Conservation (phyloP, 1,284 basidiomycete genomes). For the Cutaneotrichosporon sp. region DNA sequence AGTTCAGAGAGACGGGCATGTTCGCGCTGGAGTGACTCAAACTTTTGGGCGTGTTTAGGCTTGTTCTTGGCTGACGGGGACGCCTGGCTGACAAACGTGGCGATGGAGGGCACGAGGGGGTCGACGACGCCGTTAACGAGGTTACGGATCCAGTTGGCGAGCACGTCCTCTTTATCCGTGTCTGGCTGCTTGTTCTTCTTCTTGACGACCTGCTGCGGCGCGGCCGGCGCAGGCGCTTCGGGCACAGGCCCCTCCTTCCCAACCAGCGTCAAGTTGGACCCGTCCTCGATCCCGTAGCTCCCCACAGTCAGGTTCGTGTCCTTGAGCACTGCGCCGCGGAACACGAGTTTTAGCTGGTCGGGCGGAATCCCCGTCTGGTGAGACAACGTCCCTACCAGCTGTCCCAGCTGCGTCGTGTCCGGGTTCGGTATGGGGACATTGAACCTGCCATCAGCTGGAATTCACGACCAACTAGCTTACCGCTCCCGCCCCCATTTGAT, state of each 20-base stretch:
- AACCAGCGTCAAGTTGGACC: slow-evolving; percentile 40
- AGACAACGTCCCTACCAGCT: slow-evolving; percentile 42
- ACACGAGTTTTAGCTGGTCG: slow-evolving; percentile 44
- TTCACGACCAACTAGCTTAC: neutral
- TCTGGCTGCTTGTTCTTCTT: slow-evolving; percentile 46
- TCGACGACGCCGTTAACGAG: slow-evolving; percentile 31
- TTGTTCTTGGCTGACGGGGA: slow-evolving; percentile 30
- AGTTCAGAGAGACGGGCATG: slow-evolving; percentile 48
- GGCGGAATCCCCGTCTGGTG: slow-evolving; percentile 39
- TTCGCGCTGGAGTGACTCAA: slow-evolving; percentile 41
- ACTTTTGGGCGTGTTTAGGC: slow-evolving; percentile 34
- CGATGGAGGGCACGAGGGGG: slow-evolving; percentile 31
- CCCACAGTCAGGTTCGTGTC: slow-evolving; percentile 44
- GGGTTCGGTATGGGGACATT: slow-evolving; percentile 48
- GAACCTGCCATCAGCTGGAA: slow-evolving; percentile 33
- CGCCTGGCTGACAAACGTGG: slow-evolving; percentile 35
- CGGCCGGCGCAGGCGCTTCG: slow-evolving; percentile 11
- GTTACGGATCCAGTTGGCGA: slow-evolving; percentile 40
- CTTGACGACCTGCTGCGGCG: slow-evolving; percentile 20
- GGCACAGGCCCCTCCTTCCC: slow-evolving; percentile 39
- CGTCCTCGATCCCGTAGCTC: slow-evolving; percentile 45
- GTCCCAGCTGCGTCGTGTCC: slow-evolving; percentile 38
- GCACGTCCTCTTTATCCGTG: slow-evolving; percentile 38
- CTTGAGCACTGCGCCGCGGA: slow-evolving; percentile 48
- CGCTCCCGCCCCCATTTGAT: slow-evolving; percentile 43